Evolutionary conservation across 345 rosid species (phyloP), one percentile per base, ranked within the genome.

Genomic region (Rhodamnia argentea): DNA sequence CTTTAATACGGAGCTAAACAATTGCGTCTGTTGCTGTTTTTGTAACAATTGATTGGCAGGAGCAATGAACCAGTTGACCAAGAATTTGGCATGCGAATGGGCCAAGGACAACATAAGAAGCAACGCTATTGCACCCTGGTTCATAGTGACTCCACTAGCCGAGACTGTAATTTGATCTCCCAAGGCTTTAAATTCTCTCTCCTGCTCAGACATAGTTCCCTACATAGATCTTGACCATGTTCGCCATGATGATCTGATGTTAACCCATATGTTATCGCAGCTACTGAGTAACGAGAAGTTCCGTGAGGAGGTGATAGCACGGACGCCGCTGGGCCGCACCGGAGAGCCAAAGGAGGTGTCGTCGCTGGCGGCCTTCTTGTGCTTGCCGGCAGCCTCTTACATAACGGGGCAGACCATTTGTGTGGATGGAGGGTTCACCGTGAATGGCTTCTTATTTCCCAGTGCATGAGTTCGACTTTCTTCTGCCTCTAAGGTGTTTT

Each of bases 371-470:
- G 91, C 91, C n/a, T 93, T 89, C 87, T 90, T 93, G 74, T 91
- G 92, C 89, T 86, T 92, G 57, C 95, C 95, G 2, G 92, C 91
- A 40, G 90, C 95, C 10, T 91, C 95, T 7, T 93, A 90, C 87
- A 88, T 93, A 51, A 91, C 86, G 1, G 94, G 93, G 50, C 93
- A 93, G 82, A 83, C 85, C 75, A 91, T 92, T 29, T 83, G 86
- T 51, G 93, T 90, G 2, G 95, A 93, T 74, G 95, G 95, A 51
- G 94, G 95, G 37, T 83, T 88, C 32, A 89, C 90, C 2, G 91
- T 86, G 16, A 88, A 90, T 26, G 92, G 91, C 40, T 89, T 90
- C 75, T 85, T 13, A 8, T 70, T 74, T 56, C 62, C 86, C 24
- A 8, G 47, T 51, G 86, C 78, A 32, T 70, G 78, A 70, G 13